A percentile compares a stretch with the other conserved stretches of the same genome.
Evolutionary conservation across 2,329 filamentous ascomycete species (phyloP).

Genomic region (Tolypocladium pustulatum): DNA sequence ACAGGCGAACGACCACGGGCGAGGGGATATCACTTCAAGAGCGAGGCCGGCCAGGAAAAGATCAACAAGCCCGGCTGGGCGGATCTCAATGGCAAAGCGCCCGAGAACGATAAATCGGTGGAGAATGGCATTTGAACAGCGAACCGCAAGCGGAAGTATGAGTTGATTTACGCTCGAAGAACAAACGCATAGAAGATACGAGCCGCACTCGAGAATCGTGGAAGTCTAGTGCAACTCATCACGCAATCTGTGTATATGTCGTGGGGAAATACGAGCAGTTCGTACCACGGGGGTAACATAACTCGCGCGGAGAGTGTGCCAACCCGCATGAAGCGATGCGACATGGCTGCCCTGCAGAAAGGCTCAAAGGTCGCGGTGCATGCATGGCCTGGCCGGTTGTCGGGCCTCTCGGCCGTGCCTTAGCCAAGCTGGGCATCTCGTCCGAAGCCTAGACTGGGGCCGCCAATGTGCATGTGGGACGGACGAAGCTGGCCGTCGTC

Average conservation of each 20-base stretch:
- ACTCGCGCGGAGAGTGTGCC: background rate
- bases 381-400: background rate
- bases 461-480: background rate
- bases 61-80: conserved; percentile 61
- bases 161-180: background rate
- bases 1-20: conserved; percentile 70
- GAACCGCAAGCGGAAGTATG: background rate
- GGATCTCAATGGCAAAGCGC: conserved; percentile 28
- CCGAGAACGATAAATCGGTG: background rate
- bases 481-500: background rate
- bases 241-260: background rate
- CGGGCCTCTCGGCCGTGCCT: background rate
- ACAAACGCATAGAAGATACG: background rate
- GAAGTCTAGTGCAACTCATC: background rate
- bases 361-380: background rate
- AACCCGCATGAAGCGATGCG: background rate
- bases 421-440: background rate
- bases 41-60: conserved; percentile 52
- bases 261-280: background rate
- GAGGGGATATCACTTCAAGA: conserved; percentile 74
- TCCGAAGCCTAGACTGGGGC: background rate
- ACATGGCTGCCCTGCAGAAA: background rate
- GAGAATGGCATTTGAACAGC: background rate
- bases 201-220: background rate
- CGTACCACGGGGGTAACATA: background rate